Base-by-base conservation (phyloP, 495 filamentous ascomycete species). In the Xylaria telfairii region DNA sequence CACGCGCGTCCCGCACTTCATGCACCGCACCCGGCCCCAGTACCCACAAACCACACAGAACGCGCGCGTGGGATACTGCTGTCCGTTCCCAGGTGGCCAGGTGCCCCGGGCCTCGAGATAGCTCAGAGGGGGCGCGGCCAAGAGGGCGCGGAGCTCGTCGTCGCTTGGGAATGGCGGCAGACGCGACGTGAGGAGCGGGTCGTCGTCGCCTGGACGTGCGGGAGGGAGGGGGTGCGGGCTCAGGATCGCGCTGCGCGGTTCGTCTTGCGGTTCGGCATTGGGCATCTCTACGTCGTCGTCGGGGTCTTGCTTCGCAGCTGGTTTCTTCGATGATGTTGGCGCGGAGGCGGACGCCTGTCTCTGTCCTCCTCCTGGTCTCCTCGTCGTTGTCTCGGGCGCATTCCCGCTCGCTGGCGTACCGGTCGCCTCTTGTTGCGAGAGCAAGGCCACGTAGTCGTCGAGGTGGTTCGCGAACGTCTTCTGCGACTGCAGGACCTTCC, bases 21-120 rank as follows among this genome's bases (percentile, higher is more conserved):
- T 88, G 80, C 94, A 97, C 79, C 87, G 88, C 37, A 94, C 91
- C 72, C 91, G 86, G 1, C 94, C 94, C 94, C 95, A 97, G 79
- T 96, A 97, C 39, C 94, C 94, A 81, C 94, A 97, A 63, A 95
- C 90, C 75, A 92, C 92, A 81, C 94, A 97, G 76, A 97, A 97
- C 32, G 78, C 76, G 63, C 93, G 84, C 64, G 85, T 81, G n/a
- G 92, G 89, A 62, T 87, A 89, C 63, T 61, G 53, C 65, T 69
- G 62, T 70, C 71, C 69, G 64, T 81, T 74, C 47, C 76, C 79
- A 10, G 73, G 74, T 53, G 73, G 75, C 5, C 82, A 74, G 0
- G 82, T 71, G 2, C 87, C 90, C n/a, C 92, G 85, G 32, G 94
- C 90, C 37, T 92, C 92, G 63, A 88, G 87, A 78, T 97, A 97